Base-by-base conservation (phyloP, 2,329 filamentous ascomycete genomes). In the Cyanodermella asteris region DNA sequence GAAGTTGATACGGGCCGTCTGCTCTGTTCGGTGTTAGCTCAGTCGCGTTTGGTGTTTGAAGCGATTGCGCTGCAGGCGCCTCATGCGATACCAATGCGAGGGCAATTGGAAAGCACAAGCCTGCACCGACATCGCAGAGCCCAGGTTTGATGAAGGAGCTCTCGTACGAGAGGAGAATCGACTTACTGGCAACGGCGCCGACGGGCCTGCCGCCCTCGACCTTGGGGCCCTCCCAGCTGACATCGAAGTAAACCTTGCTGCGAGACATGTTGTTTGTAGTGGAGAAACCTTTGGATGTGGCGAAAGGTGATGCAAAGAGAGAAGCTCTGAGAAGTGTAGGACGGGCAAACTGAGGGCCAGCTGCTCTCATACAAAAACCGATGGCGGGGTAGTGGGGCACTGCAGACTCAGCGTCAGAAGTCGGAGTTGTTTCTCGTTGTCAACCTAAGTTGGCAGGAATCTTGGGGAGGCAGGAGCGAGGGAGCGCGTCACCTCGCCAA, bases 1-100 rank as follows among this genome's bases (percentile, higher is more conserved):
- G 63, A 93, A 90, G 61, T 67, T 74, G 63, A 94, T 76, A 48
- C 75, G 73, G 44, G 74, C 80, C 26, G 41, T 43, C 56, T 87
- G 29, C 29, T 39, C 26, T 32, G 28, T n/a, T n/a, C n/a, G 28
- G 27, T 30, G 22, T 20, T 35, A 31, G 30, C 44, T 44, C 26
- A 40, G 35, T 34, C 31, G 7, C 7, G 5, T 11, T 5, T 21
- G 11, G 20, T 21, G 6, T 21, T 21, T 6, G 20, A 21, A 5
- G 20, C 11, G 20, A 12, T 9, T 11, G 13, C 14, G 20, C 20
- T 13, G 11, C 3, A 21, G 8, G 20, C 20, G 6, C 11, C 11
- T 6, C 8, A 10, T 3, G 16, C 18, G 31, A 11, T 18, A 29
- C n/a, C n/a, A n/a, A n/a, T 25, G 18, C 20, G 6, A 13, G 23